Conservation (phyloP, 257 asterid species). For the Striga asiatica region DNA sequence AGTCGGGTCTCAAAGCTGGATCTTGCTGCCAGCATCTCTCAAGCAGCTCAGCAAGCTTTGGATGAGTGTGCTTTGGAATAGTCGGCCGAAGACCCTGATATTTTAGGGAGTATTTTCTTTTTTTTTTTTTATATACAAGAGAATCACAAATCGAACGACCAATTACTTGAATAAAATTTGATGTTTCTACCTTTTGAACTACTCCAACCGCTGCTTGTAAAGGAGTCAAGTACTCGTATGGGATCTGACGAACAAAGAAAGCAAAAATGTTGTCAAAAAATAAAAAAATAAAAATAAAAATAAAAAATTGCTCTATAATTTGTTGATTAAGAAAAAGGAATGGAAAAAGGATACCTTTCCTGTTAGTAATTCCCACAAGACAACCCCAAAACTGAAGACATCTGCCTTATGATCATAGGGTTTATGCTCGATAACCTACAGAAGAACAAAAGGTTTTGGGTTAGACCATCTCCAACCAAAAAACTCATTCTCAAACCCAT, state of each 20-base stretch:
- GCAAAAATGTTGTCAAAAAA: too few relatives aligned
- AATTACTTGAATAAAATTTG: constrained; percentile 2
- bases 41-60: constrained; percentile 71
- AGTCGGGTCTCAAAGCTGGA: constrained; percentile 71
- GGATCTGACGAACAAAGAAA: constrained; percentile 49
- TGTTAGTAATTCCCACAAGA: constrained; percentile 83
- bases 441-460: constrained; percentile 16
- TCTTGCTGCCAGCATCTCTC: constrained; percentile 97
- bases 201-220: constrained; percentile 98
- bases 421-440: constrained; percentile 88
- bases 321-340: too few relatives aligned
- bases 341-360: too few relatives aligned
- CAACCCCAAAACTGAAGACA: constrained; percentile 86
- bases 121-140: too few relatives aligned
- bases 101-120: constrained; percentile 1
- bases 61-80: constrained; percentile 66
- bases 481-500: too few relatives aligned
- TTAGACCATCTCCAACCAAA: constrained; percentile 6
- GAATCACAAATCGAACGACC: neutral
- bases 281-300: too few relatives aligned
- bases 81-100: constrained; percentile 80
- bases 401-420: constrained; percentile 97
- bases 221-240: constrained; percentile 91
- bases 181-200: constrained; percentile 69
- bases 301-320: too few relatives aligned